phyloP scores from a whole-genome alignment of 805 yeast genomes.

The Candida gorgasii region DNA sequence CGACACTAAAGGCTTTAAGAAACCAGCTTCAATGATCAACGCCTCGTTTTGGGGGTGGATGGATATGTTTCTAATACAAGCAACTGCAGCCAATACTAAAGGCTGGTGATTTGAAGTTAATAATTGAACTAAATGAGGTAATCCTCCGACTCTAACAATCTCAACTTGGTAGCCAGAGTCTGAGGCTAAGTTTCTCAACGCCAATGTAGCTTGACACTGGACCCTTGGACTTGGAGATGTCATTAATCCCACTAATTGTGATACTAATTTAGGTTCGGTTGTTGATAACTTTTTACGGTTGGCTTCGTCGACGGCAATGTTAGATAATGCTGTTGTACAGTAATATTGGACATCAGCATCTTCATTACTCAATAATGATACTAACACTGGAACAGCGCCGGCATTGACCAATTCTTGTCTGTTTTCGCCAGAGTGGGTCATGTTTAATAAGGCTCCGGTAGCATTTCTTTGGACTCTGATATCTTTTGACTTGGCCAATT shows the following conservation, averaged over 20 bases:
- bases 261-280: conserved; percentile 89
- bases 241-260: conserved; percentile 87
- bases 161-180: conserved; percentile 96
- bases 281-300: conserved; percentile 86
- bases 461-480: conserved; percentile 97
- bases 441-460: conserved; percentile 94
- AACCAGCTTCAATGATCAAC: conserved; percentile 94
- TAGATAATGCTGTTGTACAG: conserved; percentile 95
- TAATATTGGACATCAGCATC: conserved; percentile 98
- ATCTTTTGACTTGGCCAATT: conserved; percentile 91
- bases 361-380: conserved; percentile 75
- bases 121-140: conserved; percentile 88
- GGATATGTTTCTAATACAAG: conserved; percentile 95
- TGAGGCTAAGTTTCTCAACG: conserved; percentile 91
- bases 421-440: conserved; percentile 97
- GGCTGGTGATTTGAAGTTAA: conserved; percentile 90
- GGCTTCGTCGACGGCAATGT: conserved; percentile 93
- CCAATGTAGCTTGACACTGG: conserved; percentile 97
- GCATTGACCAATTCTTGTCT: conserved; percentile 96
- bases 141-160: conserved; percentile 92
- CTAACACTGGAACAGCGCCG: conserved; percentile 96
- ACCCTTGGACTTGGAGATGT: conserved; percentile 91
- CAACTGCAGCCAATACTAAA: conserved; percentile 92
- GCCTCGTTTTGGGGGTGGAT: conserved; percentile 97
- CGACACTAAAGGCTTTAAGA: conserved; percentile 84